Evolutionary conservation across 208 protist genomes (phyloP).

Genomic region (Acanthamoeba divionensis): DNA sequence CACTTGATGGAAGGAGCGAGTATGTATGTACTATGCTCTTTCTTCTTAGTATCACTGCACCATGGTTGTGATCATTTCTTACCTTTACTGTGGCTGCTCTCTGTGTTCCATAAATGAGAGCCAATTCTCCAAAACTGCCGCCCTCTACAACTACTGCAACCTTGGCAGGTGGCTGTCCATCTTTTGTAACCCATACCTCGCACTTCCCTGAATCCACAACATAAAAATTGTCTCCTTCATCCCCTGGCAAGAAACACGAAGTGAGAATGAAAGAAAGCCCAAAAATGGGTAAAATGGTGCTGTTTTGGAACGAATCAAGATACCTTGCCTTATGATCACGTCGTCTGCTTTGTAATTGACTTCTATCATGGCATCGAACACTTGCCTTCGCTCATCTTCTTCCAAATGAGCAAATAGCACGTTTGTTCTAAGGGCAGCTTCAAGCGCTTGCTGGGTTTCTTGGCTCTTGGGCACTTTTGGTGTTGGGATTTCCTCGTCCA

Average conservation of each 20-base stretch:
- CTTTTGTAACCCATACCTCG: slow-evolving; percentile 68
- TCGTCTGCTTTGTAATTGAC: slow-evolving; percentile 58
- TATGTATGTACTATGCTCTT: background rate
- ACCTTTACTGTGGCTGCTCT: slow-evolving; percentile 78
- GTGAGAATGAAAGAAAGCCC: background rate
- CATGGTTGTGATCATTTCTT: background rate
- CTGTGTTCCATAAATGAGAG: slow-evolving; percentile 78
- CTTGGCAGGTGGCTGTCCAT: slow-evolving; percentile 5
- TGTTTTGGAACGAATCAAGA: background rate
- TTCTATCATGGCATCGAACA: slow-evolving; percentile 74
- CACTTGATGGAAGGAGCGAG: background rate
- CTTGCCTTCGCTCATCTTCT: slow-evolving; percentile 57
- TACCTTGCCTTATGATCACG: slow-evolving; percentile 74
- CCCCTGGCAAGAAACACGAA: slow-evolving; percentile 25
- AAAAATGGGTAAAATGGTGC: background rate
- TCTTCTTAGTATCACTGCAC: background rate
- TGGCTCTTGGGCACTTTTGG: slow-evolving; percentile 21
- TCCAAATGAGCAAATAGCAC: slow-evolving; percentile 52
- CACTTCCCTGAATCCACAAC: slow-evolving; percentile 77
- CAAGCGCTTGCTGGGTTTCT: slow-evolving; percentile 40
- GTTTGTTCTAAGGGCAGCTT: slow-evolving; percentile 37
- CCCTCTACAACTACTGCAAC: slow-evolving; percentile 64
- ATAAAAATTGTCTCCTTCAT: slow-evolving; percentile 82
- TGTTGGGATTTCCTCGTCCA: background rate
- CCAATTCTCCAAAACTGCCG: slow-evolving; percentile 79